Conservation (phyloP, 1,284 basidiomycete genomes). For the Ganoderma resinaceum region DNA sequence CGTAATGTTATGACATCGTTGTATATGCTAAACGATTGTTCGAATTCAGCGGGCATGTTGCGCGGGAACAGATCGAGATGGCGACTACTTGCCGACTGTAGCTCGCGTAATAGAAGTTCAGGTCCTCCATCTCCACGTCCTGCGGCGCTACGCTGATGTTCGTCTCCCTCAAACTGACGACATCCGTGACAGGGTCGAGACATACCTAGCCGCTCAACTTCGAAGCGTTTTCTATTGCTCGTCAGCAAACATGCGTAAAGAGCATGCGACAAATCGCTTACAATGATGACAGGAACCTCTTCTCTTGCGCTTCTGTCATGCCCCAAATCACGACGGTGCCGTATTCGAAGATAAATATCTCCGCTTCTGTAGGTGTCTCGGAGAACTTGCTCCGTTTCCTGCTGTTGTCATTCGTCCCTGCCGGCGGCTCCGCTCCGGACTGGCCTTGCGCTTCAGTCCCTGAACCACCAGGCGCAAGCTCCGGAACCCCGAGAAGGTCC, state of each 20-base stretch:
- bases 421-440: conserved; percentile 39
- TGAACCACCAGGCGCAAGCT: conserved; percentile 51
- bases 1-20: conserved; percentile 98
- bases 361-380: conserved; percentile 74
- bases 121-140: conserved; percentile 93
- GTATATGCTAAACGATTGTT: conserved; percentile 74
- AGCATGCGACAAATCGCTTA: conserved; percentile 49
- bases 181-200: conserved; percentile 9
- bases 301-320: conserved; percentile 94
- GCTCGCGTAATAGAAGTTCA: conserved; percentile 97
- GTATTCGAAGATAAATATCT: conserved; percentile 94
- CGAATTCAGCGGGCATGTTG: conserved; percentile 8
- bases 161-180: conserved; percentile 1
- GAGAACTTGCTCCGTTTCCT: conserved; percentile 69
- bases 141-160: conserved; percentile 65
- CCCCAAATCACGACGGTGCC: conserved; percentile 97
- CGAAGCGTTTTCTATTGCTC: conserved; percentile 82
- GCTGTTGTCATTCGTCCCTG: conserved; percentile 41
- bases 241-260: conserved; percentile 19
- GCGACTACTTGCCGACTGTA: conserved; percentile 79
- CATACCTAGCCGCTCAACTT: conserved; percentile 86
- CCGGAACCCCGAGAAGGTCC: conserved; percentile 78
- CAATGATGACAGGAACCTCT: conserved; percentile 87
- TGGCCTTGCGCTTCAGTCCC: conserved; percentile 14
- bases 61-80: conserved; percentile 11